Conservation (phyloP, 108 stramenopile species). For the Nitzschia palea region DNA sequence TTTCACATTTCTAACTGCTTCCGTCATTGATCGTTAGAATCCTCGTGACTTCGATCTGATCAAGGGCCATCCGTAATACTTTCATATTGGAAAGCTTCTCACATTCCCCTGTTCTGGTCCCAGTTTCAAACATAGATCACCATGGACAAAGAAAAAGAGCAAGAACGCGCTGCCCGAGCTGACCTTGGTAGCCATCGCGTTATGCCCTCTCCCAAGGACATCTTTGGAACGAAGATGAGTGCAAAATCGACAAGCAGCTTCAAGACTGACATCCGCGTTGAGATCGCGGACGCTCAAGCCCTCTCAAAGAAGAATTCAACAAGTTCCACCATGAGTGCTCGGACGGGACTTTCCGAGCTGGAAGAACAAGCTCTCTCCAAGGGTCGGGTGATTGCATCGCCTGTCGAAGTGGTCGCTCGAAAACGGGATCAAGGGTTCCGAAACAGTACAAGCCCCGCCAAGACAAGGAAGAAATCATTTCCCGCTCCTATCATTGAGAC, state of each 20-base stretch:
- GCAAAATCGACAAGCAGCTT: background rate
- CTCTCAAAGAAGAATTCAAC: background rate
- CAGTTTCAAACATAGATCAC: no score
- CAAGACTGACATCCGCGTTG: conserved; percentile 3
- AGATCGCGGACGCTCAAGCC: conserved; percentile 8
- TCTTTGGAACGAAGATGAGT: background rate
- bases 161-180: conserved; percentile 4
- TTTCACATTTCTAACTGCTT: no score
- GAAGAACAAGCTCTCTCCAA: no score
- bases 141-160: conserved; percentile 8
- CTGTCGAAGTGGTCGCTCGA: background rate
- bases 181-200: background rate
- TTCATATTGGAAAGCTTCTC: background rate
- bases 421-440: no score
- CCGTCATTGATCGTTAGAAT: no score
- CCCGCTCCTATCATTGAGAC: background rate
- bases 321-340: background rate
- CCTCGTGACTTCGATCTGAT: no score
- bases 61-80: background rate
- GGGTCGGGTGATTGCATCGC: no score
- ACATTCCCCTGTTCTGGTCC: no score
- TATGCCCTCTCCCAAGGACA: background rate
- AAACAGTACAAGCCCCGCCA: no score
- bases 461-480: no score
- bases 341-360: background rate